A percentile compares a stretch with the other conserved stretches of the same genome.
These are phyloP conservation scores for Saccharomycopsis fermentans DNA, from an alignment of 805 yeast genomes.

Conservation along the genomic window DNA sequence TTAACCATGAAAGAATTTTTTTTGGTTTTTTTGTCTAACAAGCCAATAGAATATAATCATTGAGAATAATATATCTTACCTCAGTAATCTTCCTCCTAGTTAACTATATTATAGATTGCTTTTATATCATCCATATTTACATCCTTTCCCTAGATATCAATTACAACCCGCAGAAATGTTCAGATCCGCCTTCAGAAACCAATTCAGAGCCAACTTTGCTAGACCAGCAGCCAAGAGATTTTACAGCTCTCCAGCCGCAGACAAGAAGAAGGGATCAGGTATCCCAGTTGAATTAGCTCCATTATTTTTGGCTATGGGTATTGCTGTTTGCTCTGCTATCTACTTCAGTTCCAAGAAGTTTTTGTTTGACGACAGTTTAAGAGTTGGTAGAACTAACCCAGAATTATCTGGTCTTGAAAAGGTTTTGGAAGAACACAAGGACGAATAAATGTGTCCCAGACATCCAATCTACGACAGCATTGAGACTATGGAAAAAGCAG, in stretches of 20 bases:
- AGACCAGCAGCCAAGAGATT: slow-evolving; percentile 26
- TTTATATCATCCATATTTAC: too few relatives aligned
- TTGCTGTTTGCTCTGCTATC: slow-evolving; percentile 31
- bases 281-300: slow-evolving; percentile 35
- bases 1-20: not conserved
- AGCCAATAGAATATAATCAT: too few relatives aligned
- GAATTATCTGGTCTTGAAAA: slow-evolving; percentile 13
- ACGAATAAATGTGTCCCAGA: not conserved
- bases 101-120: too few relatives aligned
- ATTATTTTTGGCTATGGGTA: slow-evolving; percentile 32
- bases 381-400: slow-evolving; percentile 32
- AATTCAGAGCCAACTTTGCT: slow-evolving; percentile 11
- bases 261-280: slow-evolving; percentile 18
- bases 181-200: slow-evolving; percentile 10
- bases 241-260: slow-evolving; percentile 25
- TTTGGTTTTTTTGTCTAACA: not conserved
- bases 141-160: not conserved
- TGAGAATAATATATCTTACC: not conserved
- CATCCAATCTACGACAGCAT: too few relatives aligned
- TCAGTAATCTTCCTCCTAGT: not conserved
- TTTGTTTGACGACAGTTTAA: slow-evolving; percentile 27
- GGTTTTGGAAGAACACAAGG: slow-evolving; percentile 12
- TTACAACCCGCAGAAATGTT: slow-evolving; percentile 6
- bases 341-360: slow-evolving; percentile 31
- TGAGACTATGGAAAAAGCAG: too few relatives aligned